phyloP scores from a whole-genome alignment of 768 basidiomycete genomes.

The Tulasnella sp. region DNA sequence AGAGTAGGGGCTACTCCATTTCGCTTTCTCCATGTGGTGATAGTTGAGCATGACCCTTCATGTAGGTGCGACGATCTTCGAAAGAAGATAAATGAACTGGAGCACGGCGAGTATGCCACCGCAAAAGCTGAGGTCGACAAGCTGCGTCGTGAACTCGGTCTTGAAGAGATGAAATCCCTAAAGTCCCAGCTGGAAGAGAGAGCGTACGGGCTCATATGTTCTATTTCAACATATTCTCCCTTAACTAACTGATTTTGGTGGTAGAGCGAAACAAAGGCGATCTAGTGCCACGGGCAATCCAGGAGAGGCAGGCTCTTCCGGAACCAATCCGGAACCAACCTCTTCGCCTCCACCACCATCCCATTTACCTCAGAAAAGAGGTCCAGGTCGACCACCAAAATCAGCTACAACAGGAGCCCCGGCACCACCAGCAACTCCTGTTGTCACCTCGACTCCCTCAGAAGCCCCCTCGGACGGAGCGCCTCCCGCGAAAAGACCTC shows the following conservation, averaged over 20 bases:
- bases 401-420: slow-evolving; percentile 16
- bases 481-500: slow-evolving; percentile 51
- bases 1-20: slow-evolving; percentile 50
- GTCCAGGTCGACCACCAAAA: background rate
- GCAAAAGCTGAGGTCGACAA: slow-evolving; percentile 76
- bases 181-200: slow-evolving; percentile 74
- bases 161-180: slow-evolving; percentile 65
- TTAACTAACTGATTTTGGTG: background rate
- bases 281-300: background rate
- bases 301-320: background rate
- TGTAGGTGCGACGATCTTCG: slow-evolving; percentile 63
- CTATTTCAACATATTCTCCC: background rate
- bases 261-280: background rate
- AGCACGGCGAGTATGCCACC: slow-evolving; percentile 69
- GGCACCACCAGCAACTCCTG: slow-evolving; percentile 29
- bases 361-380: slow-evolving; percentile 17
- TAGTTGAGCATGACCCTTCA: background rate
- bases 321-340: slow-evolving; percentile 10
- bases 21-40: background rate
- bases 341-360: background rate
- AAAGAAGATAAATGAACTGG: slow-evolving; percentile 59
- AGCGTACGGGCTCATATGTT: slow-evolving; percentile 43
- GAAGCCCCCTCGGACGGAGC: slow-evolving; percentile 40
- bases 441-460: slow-evolving; percentile 19
- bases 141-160: slow-evolving; percentile 70